Percentiles rank a stretch among this genome's conserved stretches.
phyloP scores from a whole-genome alignment of 164 flowering plant genomes.

The Berberis vulgaris region DNA sequence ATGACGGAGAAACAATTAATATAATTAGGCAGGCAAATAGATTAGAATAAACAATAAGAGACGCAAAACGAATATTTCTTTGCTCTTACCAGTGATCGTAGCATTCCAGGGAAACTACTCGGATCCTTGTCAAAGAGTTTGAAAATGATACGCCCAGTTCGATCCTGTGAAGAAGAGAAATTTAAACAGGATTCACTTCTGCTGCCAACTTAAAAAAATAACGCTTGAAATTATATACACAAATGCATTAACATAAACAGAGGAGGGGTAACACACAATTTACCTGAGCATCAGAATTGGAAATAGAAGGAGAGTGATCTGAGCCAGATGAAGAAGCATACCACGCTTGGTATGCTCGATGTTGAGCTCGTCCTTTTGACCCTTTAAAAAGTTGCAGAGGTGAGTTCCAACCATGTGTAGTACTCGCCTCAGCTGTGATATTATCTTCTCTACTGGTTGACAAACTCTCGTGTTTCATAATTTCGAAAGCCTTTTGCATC shows the following conservation, averaged over 20 bases:
- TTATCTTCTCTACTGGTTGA: constrained; percentile 29
- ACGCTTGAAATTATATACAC: background rate
- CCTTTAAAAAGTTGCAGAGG: constrained; percentile 41
- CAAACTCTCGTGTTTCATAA: constrained; percentile 29
- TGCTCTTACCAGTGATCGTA: constrained; percentile 47
- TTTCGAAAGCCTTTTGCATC: constrained; percentile 37
- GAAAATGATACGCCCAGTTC: constrained; percentile 69
- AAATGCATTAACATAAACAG: background rate
- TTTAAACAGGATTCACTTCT: background rate
- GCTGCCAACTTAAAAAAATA: background rate
- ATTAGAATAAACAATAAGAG: background rate
- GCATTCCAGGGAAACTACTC: constrained; percentile 57
- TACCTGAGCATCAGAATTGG: constrained; percentile 77
- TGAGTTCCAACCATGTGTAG: constrained; percentile 12
- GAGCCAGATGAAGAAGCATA: constrained; percentile 76
- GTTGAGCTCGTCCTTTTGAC: constrained; percentile 30
- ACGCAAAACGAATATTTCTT: background rate
- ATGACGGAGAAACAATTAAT: constrained; percentile 32
- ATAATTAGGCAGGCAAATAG: background rate
- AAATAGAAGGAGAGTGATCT: constrained; percentile 81
- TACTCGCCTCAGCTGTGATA: constrained; percentile 29
- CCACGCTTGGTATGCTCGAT: constrained; percentile 47
- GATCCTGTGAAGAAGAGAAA: constrained; percentile 37
- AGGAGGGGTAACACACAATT: background rate
- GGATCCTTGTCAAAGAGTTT: constrained; percentile 91